Conservation (phyloP, 2,329 filamentous ascomycete species). For the Diaporthe vaccinii region DNA sequence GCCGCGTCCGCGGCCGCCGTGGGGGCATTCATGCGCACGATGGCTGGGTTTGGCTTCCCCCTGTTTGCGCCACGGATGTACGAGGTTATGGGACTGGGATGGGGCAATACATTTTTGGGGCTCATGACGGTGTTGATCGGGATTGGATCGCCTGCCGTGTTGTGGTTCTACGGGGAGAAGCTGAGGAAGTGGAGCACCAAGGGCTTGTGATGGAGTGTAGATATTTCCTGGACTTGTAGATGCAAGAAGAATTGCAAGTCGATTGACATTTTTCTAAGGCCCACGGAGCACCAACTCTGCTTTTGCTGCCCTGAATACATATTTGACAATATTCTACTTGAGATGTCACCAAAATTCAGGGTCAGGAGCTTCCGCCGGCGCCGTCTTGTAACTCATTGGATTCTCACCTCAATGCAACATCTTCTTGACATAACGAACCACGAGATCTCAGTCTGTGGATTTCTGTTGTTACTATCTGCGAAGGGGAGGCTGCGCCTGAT, state of each 20-base stretch:
- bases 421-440: background rate
- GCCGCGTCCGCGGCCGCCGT: constrained; percentile 62
- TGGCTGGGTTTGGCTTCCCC: constrained; percentile 70
- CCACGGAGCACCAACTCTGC: accelerated
- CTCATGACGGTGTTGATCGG: constrained; percentile 5
- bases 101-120: constrained; percentile 50
- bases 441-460: background rate
- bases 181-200: constrained; percentile 23
- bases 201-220: background rate
- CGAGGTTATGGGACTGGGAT: constrained; percentile 57
- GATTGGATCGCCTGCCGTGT: background rate
- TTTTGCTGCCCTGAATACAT: too few relatives aligned
- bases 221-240: background rate
- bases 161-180: constrained; percentile 26
- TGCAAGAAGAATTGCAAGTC: background rate
- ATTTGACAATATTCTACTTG: background rate
- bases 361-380: background rate
- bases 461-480: background rate
- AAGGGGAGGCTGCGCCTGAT: background rate
- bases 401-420: background rate
- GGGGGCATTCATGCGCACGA: constrained; percentile 67
- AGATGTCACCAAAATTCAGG: background rate
- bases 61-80: constrained; percentile 66
- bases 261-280: background rate
- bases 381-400: background rate